phyloP scores from a whole-genome alignment of 148 eudicot genomes.

The Beta vulgaris region DNA sequence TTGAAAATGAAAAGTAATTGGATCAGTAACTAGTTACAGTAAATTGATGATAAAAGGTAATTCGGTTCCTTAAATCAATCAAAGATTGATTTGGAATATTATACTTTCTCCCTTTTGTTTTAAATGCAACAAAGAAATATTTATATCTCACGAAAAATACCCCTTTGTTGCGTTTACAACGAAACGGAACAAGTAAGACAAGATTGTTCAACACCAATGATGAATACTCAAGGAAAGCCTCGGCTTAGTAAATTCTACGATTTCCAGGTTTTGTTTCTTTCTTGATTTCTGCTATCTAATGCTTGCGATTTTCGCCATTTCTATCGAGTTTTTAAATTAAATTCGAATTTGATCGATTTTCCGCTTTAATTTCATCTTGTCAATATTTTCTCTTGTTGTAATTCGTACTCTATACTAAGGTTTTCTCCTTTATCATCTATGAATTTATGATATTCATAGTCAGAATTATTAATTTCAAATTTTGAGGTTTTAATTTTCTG shows the following conservation, averaged over 20 bases:
- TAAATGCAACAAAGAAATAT: too few relatives aligned
- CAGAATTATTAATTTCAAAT: neutral
- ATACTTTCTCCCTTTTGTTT: too few relatives aligned
- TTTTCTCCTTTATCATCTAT: neutral
- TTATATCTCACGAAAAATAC: too few relatives aligned
- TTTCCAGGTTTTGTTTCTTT: conserved; percentile 24
- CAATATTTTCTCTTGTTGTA: neutral
- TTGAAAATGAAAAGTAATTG: too few relatives aligned
- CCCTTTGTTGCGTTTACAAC: too few relatives aligned
- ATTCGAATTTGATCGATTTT: neutral
- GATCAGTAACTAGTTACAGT: too few relatives aligned
- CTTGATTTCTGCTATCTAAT: neutral
- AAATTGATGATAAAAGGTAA: too few relatives aligned
- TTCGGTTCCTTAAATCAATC: too few relatives aligned
- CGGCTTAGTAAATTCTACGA: conserved; percentile 42
- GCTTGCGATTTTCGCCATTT: neutral
- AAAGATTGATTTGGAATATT: too few relatives aligned
- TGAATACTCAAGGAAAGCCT: conserved; percentile 48
- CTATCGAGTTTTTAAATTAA: neutral
- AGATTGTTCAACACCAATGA: too few relatives aligned
- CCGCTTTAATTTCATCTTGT: neutral
- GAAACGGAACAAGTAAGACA: too few relatives aligned
- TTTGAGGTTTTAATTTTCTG: neutral
- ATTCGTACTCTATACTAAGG: conserved; percentile 66
- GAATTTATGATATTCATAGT: neutral